Conservation (phyloP, 371 early-diverging fungal species). For the Mucor sp. region DNA sequence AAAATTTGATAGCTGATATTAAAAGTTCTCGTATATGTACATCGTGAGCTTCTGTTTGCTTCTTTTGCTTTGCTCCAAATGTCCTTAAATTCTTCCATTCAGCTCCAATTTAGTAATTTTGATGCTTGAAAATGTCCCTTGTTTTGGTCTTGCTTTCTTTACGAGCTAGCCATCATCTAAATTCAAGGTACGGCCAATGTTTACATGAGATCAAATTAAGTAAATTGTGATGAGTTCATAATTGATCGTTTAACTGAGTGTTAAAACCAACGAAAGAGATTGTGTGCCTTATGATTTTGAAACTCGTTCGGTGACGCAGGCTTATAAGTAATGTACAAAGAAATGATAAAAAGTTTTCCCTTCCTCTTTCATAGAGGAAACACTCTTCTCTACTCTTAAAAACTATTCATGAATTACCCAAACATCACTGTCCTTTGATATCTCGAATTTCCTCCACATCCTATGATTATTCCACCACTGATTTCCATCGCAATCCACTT, state of each 20-base stretch:
- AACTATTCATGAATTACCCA: not conserved
- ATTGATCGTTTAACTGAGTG: not conserved
- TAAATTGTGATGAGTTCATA: not conserved
- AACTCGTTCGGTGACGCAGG: conserved; percentile 7
- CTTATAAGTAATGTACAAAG: not conserved
- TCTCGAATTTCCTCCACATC: not conserved
- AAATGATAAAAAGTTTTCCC: not conserved
- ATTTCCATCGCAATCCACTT: not conserved
- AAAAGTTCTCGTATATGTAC: not conserved
- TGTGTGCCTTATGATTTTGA: conserved; percentile 5
- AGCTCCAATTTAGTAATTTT: not conserved
- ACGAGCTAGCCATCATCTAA: not conserved
- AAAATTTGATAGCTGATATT: not conserved
- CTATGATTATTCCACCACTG: not conserved
- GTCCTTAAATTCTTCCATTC: not conserved
- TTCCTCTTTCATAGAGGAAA: not conserved
- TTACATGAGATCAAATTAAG: not conserved
- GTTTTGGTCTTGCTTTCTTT: not conserved
- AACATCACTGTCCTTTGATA: not conserved
- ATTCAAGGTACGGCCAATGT: not conserved
- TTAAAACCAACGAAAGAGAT: not conserved
- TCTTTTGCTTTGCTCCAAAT: not conserved
- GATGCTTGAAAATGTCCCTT: not conserved
- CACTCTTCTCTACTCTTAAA: not conserved
- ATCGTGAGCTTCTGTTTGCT: not conserved